Evolutionary conservation across 805 yeast genomes (phyloP).

Genomic region (Candida glaebosa): DNA sequence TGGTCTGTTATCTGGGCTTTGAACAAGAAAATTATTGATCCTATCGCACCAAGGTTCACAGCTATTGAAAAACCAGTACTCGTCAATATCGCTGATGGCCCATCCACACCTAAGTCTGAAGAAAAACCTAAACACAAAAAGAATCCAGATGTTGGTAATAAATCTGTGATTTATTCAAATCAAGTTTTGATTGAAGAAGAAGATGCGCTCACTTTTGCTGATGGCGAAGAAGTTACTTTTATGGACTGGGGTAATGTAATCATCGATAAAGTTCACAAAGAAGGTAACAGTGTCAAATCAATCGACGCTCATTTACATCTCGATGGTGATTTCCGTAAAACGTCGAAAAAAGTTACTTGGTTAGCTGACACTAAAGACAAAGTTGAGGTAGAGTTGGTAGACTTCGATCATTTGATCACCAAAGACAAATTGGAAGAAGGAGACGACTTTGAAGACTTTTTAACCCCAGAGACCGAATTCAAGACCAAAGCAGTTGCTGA

Average conservation of each 20-base stretch:
- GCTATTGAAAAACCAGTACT: slow-evolving; percentile 74
- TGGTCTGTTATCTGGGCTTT: slow-evolving; percentile 98
- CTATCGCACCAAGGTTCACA: slow-evolving; percentile 93
- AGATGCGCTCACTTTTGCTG: slow-evolving; percentile 66
- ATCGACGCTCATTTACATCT: slow-evolving; percentile 78
- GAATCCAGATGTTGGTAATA: slow-evolving; percentile 85
- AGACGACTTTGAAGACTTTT: slow-evolving; percentile 87
- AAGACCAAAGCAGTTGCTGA: slow-evolving; percentile 76
- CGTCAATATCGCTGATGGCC: slow-evolving; percentile 63
- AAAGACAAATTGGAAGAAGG: slow-evolving; percentile 92
- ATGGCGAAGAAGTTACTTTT: slow-evolving; percentile 90
- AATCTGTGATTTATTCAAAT: slow-evolving; percentile 66
- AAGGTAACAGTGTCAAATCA: slow-evolving; percentile 54
- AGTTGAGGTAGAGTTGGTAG: slow-evolving; percentile 74
- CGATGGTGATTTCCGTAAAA: slow-evolving; percentile 96
- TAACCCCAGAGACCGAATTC: slow-evolving; percentile 86
- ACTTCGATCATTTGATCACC: slow-evolving; percentile 91
- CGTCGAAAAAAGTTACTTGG: slow-evolving; percentile 94
- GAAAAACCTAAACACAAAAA: slow-evolving; percentile 91
- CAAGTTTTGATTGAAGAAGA: slow-evolving; percentile 78
- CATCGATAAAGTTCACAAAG: slow-evolving; percentile 63
- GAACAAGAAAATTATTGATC: slow-evolving; percentile 96
- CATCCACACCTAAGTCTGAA: slow-evolving; percentile 59
- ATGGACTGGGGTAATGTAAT: slow-evolving; percentile 99
- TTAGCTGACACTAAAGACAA: slow-evolving; percentile 76